Conservation (phyloP, 495 filamentous ascomycete species). For the Penicillium maclennaniae region DNA sequence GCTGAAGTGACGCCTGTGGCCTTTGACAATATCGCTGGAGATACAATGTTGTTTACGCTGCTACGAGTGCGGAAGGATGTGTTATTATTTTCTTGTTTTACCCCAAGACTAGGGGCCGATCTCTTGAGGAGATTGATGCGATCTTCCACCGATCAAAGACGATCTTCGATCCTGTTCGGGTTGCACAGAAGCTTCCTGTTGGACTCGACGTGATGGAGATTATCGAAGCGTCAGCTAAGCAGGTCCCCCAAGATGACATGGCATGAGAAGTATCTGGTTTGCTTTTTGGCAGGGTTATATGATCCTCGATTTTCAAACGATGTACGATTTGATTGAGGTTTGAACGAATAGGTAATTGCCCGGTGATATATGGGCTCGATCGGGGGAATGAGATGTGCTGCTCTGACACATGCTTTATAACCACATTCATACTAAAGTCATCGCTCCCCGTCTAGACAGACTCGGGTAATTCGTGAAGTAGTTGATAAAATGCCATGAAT, state of each 20-base stretch:
- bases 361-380: background rate
- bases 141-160: constrained; percentile 53
- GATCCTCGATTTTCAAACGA: background rate
- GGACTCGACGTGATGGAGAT: background rate
- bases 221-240: background rate
- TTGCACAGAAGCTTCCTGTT: constrained; percentile 13
- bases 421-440: background rate
- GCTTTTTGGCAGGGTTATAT: background rate
- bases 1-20: constrained; percentile 59
- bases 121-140: constrained; percentile 51
- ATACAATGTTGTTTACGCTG: constrained; percentile 34
- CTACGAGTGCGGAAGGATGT: constrained; percentile 31
- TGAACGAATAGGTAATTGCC: background rate
- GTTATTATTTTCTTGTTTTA: constrained; percentile 57
- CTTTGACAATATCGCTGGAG: constrained; percentile 39
- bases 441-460: background rate
- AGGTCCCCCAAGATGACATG: background rate
- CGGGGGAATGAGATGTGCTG: background rate
- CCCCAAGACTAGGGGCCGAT: constrained; percentile 37
- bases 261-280: background rate
- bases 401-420: background rate
- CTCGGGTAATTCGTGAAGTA: background rate
- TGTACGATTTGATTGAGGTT: background rate
- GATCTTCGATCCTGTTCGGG: constrained; percentile 12
- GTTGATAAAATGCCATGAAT: too few species aligned